Base-by-base conservation (phyloP, 2,329 filamentous ascomycete species). In the Amauroascus niger region DNA sequence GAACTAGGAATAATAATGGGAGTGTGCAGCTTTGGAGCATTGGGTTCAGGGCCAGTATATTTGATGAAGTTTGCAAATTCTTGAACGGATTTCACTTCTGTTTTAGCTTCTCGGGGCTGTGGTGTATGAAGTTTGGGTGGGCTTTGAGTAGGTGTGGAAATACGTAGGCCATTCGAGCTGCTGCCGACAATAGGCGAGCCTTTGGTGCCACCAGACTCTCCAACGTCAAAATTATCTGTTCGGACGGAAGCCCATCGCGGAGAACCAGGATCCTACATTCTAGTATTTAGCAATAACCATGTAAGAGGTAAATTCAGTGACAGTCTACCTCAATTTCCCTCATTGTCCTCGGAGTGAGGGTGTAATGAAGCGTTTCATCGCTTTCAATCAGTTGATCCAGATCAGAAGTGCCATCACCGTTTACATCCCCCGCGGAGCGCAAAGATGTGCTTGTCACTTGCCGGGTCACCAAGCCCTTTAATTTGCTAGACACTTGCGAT, bases 21-120 rank as follows among this genome's bases (percentile, higher is more conserved):
- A 8, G 41, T 52, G 32, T 52, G 39, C 18, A 32, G n/a, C 37
- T 39, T 49, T 7, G 47, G 39, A 14, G 30, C 24, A 20, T 37
- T 39, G 9, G 52, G 13, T n/a, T 48, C 55, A 11, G 91, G 86
- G 1, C 88, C 88, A 28, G 88, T 95, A 0, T 86, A 87, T 56
- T 88, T 84, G 63, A 95, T 88, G 66, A 95, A 96, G 55, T 94
- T 86, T 20, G 88, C 87, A 71, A 96, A 88, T 62, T 95, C 90
- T 44, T 82, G 77, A 7, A 85, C 80, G 0, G 88, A 88, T 57
- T 90, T 86, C 4, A 77, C 75, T 8, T 81, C 77, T 7, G 86
- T 75, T 57, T 85, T 79, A 1, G 88, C 83, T 60, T 95, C 89
- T 58, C 89, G 80, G 22, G 88, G 81, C 61, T 73, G 69, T 24